Evolutionary conservation across 768 basidiomycete species (phyloP).

Genomic region (Rhodosporidiobolus odoratus): DNA sequence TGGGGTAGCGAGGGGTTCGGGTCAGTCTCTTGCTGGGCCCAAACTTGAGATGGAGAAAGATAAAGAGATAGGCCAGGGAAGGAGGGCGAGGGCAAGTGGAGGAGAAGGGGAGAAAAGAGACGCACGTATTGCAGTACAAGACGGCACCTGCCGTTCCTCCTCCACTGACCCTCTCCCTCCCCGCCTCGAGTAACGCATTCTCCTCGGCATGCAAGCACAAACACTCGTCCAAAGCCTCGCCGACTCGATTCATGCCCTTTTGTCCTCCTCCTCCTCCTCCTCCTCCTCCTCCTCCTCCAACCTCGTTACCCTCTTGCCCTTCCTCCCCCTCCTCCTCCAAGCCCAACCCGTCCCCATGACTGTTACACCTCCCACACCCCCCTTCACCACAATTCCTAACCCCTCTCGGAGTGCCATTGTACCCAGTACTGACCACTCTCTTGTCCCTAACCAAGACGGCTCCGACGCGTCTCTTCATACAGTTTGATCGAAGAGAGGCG

Average conservation of each 20-base stretch:
- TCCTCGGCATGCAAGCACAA: conserved; percentile 96
- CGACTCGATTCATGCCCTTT: conserved; percentile 21
- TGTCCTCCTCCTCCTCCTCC: too few relatives aligned
- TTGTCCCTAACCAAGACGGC: conserved; percentile 76
- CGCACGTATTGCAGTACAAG: conserved; percentile 98
- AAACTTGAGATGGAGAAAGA: not conserved
- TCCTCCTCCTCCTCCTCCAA: conserved; percentile 46
- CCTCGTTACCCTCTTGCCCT: not conserved
- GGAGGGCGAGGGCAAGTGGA: not conserved
- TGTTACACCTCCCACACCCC: conserved; percentile 75
- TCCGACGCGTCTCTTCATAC: conserved; percentile 71
- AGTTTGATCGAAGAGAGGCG: conserved; percentile 35
- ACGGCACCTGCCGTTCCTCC: conserved; percentile 57
- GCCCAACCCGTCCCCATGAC: conserved; percentile 48
- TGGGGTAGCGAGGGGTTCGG: not conserved
- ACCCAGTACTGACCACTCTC: conserved; percentile 51
- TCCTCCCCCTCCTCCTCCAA: conserved; percentile 45
- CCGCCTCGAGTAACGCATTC: conserved; percentile 90
- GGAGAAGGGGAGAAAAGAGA: conserved; percentile 18
- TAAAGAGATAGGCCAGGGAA: too few relatives aligned
- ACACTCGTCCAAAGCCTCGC: conserved; percentile 62
- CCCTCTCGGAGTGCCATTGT: conserved; percentile 93
- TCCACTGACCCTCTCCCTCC: conserved; percentile 74
- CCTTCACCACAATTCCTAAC: conserved; percentile 85
- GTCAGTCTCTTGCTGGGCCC: too few relatives aligned